Evolutionary conservation across 2,329 filamentous ascomycete genomes (phyloP).

Genomic region (Fusarium liriodendri): DNA sequence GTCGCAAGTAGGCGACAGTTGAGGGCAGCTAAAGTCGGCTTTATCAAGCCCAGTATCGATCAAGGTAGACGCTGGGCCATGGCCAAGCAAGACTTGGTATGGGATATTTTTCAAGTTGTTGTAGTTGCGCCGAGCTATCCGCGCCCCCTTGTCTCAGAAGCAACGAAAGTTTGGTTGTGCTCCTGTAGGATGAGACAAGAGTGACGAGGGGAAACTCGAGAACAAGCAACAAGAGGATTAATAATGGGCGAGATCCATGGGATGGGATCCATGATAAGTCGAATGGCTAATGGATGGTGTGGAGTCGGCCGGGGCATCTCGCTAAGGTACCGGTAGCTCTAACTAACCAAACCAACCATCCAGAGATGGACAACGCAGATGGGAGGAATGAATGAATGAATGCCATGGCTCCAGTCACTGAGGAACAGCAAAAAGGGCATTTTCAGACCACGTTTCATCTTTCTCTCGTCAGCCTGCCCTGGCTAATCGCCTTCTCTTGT

Average conservation of each 20-base stretch:
- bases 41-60: constrained; percentile 22
- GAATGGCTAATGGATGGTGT: constrained; percentile 36
- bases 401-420: constrained; percentile 3
- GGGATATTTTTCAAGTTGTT: neutral
- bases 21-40: constrained; percentile 20
- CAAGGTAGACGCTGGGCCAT: constrained; percentile 25
- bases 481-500: neutral
- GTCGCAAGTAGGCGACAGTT: neutral
- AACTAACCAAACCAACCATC: constrained; percentile 6
- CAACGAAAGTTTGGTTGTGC: constrained; percentile 11
- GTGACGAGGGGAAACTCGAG: constrained; percentile 26
- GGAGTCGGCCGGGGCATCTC: constrained; percentile 20
- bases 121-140: neutral
- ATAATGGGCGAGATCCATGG: constrained; percentile 27
- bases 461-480: neutral
- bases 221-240: constrained; percentile 25
- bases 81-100: constrained; percentile 7
- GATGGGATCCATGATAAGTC: constrained; percentile 37
- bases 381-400: neutral
- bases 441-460: neutral
- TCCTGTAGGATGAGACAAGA: constrained; percentile 36
- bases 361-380: constrained; percentile 24
- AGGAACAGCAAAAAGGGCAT: neutral
- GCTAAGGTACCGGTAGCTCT: neutral
- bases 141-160: constrained; percentile 24